phyloP scores from a whole-genome alignment of 805 yeast species.

The Saturnispora halmiae region DNA sequence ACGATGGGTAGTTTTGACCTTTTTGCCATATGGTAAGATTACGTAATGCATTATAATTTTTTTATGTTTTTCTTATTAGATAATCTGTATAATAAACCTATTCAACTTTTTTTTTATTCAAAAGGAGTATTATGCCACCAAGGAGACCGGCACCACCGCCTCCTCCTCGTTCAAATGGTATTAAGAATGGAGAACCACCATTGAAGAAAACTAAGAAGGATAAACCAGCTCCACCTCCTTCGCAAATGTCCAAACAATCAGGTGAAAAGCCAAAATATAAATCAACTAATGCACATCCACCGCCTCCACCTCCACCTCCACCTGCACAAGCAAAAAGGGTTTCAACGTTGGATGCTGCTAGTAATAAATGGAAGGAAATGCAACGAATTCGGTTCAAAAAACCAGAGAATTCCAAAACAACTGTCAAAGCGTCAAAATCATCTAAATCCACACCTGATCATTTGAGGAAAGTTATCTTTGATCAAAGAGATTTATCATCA shows the following conservation, averaged over 20 bases:
- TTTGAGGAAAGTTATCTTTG: constrained; percentile 70
- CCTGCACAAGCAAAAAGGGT: constrained; percentile 6
- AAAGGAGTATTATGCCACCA: constrained; percentile 9
- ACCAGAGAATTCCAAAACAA: constrained; percentile 31
- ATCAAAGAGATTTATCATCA: constrained; percentile 79
- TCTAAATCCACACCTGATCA: constrained; percentile 89
- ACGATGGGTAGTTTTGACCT: constrained; percentile 1
- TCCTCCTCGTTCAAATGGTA: constrained; percentile 6
- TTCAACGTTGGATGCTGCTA: constrained; percentile 31
- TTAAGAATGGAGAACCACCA: neutral
- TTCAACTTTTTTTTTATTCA: neutral
- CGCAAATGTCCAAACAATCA: neutral
- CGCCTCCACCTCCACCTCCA: constrained; percentile 17
- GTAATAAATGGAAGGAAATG: constrained; percentile 50
- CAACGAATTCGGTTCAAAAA: constrained; percentile 52
- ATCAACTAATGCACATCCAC: neutral
- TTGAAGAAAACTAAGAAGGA: neutral
- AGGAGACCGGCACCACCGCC: constrained; percentile 9
- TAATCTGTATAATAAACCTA: neutral
- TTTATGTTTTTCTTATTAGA: neutral
- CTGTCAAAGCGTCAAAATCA: constrained; percentile 51
- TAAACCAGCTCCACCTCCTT: constrained; percentile 13
- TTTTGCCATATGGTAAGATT: neutral
- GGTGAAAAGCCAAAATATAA: neutral
- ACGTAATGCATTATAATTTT: neutral